phyloP scores from a whole-genome alignment of 106 monocot species.

The Dactylorhiza incarnata region DNA sequence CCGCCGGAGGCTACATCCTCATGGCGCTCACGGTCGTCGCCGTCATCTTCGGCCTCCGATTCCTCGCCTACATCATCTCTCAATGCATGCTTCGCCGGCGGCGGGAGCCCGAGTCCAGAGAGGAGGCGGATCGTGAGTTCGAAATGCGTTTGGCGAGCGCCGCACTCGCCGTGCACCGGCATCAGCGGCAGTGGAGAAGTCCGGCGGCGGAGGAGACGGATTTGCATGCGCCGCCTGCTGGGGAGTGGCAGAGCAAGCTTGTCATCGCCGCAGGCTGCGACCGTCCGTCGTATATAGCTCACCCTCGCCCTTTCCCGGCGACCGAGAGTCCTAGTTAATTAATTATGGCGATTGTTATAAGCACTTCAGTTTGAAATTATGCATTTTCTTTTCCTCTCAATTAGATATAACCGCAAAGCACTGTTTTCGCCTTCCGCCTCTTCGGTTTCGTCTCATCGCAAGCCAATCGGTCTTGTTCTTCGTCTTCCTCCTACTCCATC shows the following conservation, averaged over 20 bases:
- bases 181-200: not conserved
- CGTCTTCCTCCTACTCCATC: too few relatives aligned
- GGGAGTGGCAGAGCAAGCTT: constrained; percentile 7
- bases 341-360: too few relatives aligned
- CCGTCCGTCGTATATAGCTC: constrained; percentile 1
- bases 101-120: not conserved
- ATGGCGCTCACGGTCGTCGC: constrained; percentile 2
- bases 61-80: not conserved
- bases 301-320: not conserved
- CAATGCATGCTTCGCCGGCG: not conserved
- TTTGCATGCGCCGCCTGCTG: not conserved
- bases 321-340: not conserved
- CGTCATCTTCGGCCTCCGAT: constrained; percentile 3
- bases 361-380: too few relatives aligned
- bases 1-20: not conserved
- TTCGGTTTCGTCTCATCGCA: too few relatives aligned
- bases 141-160: constrained; percentile 5
- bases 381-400: too few relatives aligned
- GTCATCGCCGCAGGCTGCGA: not conserved
- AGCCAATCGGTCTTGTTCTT: too few relatives aligned
- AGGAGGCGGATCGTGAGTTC: not conserved
- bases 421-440: too few relatives aligned
- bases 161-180: not conserved
- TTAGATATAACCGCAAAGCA: too few relatives aligned
- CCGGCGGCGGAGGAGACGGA: not conserved